Evolutionary conservation across 305 asterid genomes (phyloP).

Genomic region (Fraxinus greggii): DNA sequence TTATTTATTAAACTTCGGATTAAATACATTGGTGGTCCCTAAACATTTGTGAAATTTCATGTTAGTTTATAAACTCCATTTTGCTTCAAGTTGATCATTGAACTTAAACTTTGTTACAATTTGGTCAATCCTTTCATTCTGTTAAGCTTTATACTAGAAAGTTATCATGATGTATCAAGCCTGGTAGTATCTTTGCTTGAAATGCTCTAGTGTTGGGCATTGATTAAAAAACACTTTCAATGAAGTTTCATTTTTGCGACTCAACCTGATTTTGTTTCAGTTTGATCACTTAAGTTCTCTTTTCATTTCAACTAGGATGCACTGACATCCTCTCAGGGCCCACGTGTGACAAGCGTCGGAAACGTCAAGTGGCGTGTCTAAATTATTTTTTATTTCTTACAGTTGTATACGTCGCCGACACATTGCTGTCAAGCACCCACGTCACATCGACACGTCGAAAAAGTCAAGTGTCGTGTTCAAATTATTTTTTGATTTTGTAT

Average conservation of each 20-base stretch:
- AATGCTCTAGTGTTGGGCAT: background rate
- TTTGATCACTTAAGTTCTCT: background rate
- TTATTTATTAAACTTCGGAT: background rate
- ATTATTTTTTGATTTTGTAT: background rate
- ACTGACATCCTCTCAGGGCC: background rate
- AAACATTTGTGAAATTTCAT: background rate
- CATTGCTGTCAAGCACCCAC: background rate
- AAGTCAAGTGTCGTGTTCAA: background rate
- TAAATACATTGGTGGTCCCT: background rate
- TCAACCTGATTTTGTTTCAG: background rate
- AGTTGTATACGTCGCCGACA: background rate
- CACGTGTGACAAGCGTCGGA: background rate
- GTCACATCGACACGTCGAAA: background rate
- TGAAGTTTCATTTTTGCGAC: background rate
- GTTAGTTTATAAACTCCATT: background rate
- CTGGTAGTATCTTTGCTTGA: background rate
- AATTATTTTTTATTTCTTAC: background rate
- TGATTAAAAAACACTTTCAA: background rate
- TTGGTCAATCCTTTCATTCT: background rate
- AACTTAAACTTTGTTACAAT: background rate
- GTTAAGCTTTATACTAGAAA: background rate
- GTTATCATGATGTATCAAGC: background rate
- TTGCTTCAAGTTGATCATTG: background rate
- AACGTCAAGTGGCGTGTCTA: background rate
- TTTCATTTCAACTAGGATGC: background rate